A percentile compares a stretch with the other conserved stretches of the same genome.
These are phyloP conservation scores for Mycosphaerella sp. DNA, from an alignment of 2,329 filamentous ascomycete species.

Conservation along the genomic window DNA sequence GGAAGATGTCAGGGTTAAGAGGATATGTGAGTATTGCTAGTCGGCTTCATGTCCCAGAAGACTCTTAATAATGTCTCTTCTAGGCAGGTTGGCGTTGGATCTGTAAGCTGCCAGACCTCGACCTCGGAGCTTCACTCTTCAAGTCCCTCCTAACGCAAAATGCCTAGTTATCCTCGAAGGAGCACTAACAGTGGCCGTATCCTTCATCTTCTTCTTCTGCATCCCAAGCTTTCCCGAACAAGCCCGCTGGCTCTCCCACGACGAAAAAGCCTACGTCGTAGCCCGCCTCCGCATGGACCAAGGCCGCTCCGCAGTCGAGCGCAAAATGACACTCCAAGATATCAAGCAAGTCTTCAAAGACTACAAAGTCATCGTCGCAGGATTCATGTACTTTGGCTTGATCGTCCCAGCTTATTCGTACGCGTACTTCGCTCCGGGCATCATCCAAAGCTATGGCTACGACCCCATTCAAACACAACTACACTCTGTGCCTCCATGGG, in stretches of 20 bases:
- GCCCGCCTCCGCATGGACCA: conserved; percentile 45
- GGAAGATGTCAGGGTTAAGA: conserved; percentile 70
- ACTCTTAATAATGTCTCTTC: not conserved
- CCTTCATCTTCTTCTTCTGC: conserved; percentile 44
- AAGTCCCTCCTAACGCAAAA: too few relatives aligned
- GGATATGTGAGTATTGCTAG: not conserved
- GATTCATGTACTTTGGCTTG: conserved; percentile 49
- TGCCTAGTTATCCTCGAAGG: conserved; percentile 57
- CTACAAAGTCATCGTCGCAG: conserved; percentile 44
- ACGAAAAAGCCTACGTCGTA: conserved; percentile 44
- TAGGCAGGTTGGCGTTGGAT: conserved; percentile 71
- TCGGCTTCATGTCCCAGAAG: not conserved
- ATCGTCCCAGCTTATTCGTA: conserved; percentile 41
- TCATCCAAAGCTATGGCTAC: conserved; percentile 48
- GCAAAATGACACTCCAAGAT: conserved; percentile 40
- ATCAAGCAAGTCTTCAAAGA: conserved; percentile 45
- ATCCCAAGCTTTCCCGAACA: conserved; percentile 48
- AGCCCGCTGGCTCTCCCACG: conserved; percentile 43
- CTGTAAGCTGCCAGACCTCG: conserved; percentile 33
- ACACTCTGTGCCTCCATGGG: conserved; percentile 56
- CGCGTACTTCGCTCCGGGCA: conserved; percentile 30
- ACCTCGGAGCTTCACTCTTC: too few relatives aligned
- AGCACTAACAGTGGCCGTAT: conserved; percentile 40
- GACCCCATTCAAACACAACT: conserved; percentile 49
- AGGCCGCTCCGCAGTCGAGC: conserved; percentile 42